Percentiles rank a stretch among this genome's conserved stretches.
phyloP scores from a whole-genome alignment of 2,329 filamentous ascomycete species.

The Rutstroemia sp. region DNA sequence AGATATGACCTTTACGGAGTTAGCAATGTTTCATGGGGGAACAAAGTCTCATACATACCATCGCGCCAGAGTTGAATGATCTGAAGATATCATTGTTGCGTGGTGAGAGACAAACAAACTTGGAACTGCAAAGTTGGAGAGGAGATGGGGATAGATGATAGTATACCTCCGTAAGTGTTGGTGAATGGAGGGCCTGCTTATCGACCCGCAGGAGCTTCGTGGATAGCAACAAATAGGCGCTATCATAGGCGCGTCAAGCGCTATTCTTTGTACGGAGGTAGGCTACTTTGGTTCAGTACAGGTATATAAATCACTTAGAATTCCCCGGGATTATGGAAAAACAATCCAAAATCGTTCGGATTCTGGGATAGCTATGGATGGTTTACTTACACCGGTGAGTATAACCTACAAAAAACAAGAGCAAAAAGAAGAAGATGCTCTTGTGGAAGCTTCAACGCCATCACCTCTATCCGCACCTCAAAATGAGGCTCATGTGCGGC shows the following conservation, averaged over 20 bases:
- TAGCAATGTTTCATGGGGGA: not conserved
- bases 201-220: conserved; percentile 11
- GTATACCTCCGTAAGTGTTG: not conserved
- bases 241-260: conserved; percentile 11
- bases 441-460: conserved; percentile 18
- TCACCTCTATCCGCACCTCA: conserved; percentile 9
- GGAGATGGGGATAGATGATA: not conserved
- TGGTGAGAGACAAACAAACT: not conserved
- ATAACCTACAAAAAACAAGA: conserved; percentile 29
- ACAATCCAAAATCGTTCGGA: not conserved
- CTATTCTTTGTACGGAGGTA: not conserved
- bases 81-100: not conserved
- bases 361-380: conserved; percentile 36
- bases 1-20: conserved; percentile 66
- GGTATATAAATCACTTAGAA: not conserved
- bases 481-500: conserved; percentile 5
- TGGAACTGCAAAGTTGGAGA: not conserved
- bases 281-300: not conserved
- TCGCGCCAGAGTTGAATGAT: conserved; percentile 3
- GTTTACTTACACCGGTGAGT: conserved; percentile 41
- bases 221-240: not conserved
- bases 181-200: conserved; percentile 9
- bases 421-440: conserved; percentile 14
- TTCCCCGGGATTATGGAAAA: not conserved
- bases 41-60: conserved; percentile 16